phyloP scores from a whole-genome alignment of 2,329 filamentous ascomycete genomes.

The Hortaea sp. region DNA sequence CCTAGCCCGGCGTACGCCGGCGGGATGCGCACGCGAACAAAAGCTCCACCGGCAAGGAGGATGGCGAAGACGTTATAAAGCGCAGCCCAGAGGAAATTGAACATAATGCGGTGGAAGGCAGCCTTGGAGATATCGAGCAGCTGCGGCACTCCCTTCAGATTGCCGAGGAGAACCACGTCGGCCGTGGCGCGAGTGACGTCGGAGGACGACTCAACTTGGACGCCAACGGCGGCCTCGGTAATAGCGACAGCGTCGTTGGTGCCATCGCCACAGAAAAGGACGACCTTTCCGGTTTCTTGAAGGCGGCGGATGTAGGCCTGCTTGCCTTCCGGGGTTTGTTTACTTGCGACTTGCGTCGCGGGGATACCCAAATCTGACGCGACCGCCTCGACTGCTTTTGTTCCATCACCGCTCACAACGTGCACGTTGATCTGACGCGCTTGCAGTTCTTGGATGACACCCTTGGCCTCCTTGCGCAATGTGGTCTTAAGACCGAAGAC shows the following conservation, averaged over 20 bases:
- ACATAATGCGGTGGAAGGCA: conserved; percentile 34
- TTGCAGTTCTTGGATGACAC: conserved; percentile 42
- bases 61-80: conserved; percentile 63
- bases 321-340: conserved; percentile 46
- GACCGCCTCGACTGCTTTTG: conserved; percentile 38
- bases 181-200: conserved; percentile 59
- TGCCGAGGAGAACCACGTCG: conserved; percentile 54
- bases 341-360: conserved; percentile 30
- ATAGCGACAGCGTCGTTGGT: conserved; percentile 70
- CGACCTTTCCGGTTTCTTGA: conserved; percentile 29
- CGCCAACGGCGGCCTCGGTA: conserved; percentile 58
- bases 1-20: conserved; percentile 59
- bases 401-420: conserved; percentile 49
- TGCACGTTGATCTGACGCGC: conserved; percentile 40
- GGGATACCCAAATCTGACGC: conserved; percentile 36
- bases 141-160: conserved; percentile 46
- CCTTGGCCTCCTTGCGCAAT: conserved; percentile 40
- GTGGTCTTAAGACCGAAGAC: conserved; percentile 42
- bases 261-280: conserved; percentile 70
- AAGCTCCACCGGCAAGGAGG: conserved; percentile 55
- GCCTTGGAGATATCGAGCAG: conserved; percentile 45
- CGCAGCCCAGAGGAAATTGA: conserved; percentile 63
- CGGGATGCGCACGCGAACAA: conserved; percentile 46
- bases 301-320: conserved; percentile 38
- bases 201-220: conserved; percentile 54